These are phyloP conservation scores for Paramecium sexaurelia DNA, from an alignment of 73 alveolate species.

Conservation along the genomic window DNA sequence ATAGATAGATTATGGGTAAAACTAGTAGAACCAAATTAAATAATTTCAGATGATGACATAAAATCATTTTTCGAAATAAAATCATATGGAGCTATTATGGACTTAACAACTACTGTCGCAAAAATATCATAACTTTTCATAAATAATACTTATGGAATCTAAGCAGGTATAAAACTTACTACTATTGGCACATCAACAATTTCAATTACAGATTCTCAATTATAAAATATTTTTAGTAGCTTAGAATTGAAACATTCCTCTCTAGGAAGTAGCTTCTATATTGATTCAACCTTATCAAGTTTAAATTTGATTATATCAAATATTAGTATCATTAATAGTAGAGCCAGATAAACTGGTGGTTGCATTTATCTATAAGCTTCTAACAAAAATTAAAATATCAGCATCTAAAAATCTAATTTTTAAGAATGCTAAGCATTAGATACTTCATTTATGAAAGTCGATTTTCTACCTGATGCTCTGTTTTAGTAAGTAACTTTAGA, in stretches of 20 bases:
- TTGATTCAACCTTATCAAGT: neutral
- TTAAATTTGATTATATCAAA: neutral
- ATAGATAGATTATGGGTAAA: neutral
- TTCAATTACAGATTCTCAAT: neutral
- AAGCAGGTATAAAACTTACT: neutral
- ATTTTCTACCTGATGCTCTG: neutral
- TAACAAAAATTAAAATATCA: neutral
- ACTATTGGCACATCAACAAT: neutral
- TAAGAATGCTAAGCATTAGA: neutral
- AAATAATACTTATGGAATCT: constrained; percentile 9
- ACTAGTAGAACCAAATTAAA: neutral
- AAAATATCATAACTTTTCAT: neutral
- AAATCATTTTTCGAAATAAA: neutral
- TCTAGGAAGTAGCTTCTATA: neutral
- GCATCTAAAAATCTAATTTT: neutral
- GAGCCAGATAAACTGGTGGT: constrained; percentile 7
- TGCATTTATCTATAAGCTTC: neutral
- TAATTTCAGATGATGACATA: neutral
- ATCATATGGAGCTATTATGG: neutral
- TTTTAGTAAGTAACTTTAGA: neutral
- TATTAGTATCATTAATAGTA: neutral
- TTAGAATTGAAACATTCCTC: constrained; percentile 32
- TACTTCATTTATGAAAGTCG: constrained; percentile 1
- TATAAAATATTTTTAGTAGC: neutral
- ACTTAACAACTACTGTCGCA: neutral